These are phyloP conservation scores for Mucor plumbeus DNA, from an alignment of 371 early-diverging fungal genomes.

Conservation along the genomic window DNA sequence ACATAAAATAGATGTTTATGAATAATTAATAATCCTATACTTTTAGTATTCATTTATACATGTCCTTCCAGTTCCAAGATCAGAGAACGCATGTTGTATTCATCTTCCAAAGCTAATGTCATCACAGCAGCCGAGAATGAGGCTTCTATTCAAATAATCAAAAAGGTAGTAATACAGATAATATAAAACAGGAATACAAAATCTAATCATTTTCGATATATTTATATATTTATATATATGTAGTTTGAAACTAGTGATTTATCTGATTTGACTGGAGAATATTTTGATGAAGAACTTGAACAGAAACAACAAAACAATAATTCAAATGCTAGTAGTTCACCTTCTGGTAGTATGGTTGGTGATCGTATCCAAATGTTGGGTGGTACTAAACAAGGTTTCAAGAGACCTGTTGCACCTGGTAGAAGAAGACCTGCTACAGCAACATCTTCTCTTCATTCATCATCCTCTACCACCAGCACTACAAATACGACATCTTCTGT, in stretches of 20 bases:
- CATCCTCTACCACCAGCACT: background rate
- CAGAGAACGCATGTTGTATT: slow-evolving; percentile 88
- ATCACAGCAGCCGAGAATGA: slow-evolving; percentile 60
- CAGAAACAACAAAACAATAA: slow-evolving; percentile 8
- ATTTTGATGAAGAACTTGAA: slow-evolving; percentile 63
- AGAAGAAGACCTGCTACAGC: slow-evolving; percentile 48
- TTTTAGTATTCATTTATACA: slow-evolving; percentile 75
- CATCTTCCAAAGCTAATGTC: slow-evolving; percentile 71
- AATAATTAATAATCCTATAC: background rate
- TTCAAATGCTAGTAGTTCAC: slow-evolving; percentile 11
- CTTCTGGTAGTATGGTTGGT: slow-evolving; percentile 33
- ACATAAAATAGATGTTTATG: background rate
- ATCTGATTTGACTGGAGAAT: slow-evolving; percentile 63
- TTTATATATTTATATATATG: too few relatives aligned
- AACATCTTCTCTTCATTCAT: slow-evolving; percentile 3
- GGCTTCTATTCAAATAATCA: slow-evolving; percentile 56
- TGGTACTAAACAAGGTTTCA: slow-evolving; percentile 48
- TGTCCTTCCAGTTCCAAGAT: slow-evolving; percentile 84
- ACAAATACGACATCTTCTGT: slow-evolving; percentile 7
- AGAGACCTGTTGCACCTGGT: slow-evolving; percentile 55
- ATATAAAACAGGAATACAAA: background rate
- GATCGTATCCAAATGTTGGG: slow-evolving; percentile 54
- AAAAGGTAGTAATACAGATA: slow-evolving; percentile 58
- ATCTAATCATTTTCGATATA: background rate
- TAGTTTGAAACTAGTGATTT: slow-evolving; percentile 77